A percentile compares a stretch with the other conserved stretches of the same genome.
phyloP scores from a whole-genome alignment of 306 rosid species.

The Quercus bicolor region DNA sequence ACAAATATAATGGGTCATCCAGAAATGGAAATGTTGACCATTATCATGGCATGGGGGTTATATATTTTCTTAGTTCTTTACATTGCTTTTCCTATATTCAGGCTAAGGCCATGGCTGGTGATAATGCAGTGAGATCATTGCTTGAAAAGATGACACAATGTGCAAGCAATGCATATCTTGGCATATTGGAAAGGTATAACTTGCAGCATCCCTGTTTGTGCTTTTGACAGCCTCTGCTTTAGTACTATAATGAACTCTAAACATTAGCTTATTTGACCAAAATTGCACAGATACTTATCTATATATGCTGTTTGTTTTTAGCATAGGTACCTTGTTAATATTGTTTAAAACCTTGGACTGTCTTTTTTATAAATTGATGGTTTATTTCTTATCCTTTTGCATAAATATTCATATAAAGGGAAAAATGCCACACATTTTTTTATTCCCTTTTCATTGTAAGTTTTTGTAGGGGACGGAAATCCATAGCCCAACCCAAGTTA shows the following conservation, averaged over 20 bases:
- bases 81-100: constrained; percentile 32
- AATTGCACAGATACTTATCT: background rate
- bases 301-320: background rate
- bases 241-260: background rate
- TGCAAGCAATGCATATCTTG: constrained; percentile 91
- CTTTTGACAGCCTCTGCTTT: background rate
- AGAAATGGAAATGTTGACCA: background rate
- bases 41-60: background rate
- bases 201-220: constrained; percentile 1
- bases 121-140: constrained; percentile 80
- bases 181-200: constrained; percentile 81
- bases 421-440: background rate
- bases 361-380: background rate
- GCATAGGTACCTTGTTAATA: background rate
- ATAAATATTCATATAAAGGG: background rate
- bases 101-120: constrained; percentile 99
- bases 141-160: constrained; percentile 89
- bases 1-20: background rate
- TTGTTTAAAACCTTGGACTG: background rate
- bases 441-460: background rate
- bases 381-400: background rate
- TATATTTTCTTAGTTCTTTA: background rate
- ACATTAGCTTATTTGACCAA: background rate
- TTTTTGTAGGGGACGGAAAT: background rate
- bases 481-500: no score